phyloP scores from a whole-genome alignment of 495 filamentous ascomycete genomes.

The Trichoderma erinaceum region DNA sequence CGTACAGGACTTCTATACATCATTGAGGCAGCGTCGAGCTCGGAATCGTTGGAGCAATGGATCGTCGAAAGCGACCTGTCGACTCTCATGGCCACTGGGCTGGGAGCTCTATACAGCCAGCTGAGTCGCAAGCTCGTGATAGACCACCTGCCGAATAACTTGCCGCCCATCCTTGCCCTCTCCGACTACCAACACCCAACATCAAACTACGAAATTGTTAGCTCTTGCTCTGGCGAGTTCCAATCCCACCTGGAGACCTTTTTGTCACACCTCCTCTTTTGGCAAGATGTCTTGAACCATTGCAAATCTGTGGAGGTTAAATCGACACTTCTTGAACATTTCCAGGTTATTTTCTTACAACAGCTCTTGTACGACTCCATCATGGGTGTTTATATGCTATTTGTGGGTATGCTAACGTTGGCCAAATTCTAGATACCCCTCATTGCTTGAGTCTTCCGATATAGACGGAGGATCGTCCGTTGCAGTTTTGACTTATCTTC shows the following conservation, averaged over 20 bases:
- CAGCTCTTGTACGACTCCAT: slow-evolving; percentile 71
- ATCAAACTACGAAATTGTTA: slow-evolving; percentile 60
- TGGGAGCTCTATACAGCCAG: slow-evolving; percentile 95
- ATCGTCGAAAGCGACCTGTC: slow-evolving; percentile 95
- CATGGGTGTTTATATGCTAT: background rate
- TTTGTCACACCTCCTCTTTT: slow-evolving; percentile 89
- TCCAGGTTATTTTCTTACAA: slow-evolving; percentile 92
- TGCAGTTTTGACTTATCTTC: slow-evolving; percentile 89
- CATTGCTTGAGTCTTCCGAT: slow-evolving; percentile 91
- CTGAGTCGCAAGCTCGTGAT: slow-evolving; percentile 70
- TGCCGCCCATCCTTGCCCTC: slow-evolving; percentile 75
- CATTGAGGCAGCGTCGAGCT: slow-evolving; percentile 84
- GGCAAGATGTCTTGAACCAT: slow-evolving; percentile 96
- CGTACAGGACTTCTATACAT: slow-evolving; percentile 91
- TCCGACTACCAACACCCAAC: slow-evolving; percentile 70
- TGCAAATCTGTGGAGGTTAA: slow-evolving; percentile 88
- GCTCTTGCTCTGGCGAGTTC: slow-evolving; percentile 61
- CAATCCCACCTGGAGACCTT: slow-evolving; percentile 84
- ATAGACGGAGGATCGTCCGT: slow-evolving; percentile 93
- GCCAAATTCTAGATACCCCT: slow-evolving; percentile 66
- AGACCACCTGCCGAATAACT: slow-evolving; percentile 52
- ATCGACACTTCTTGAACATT: slow-evolving; percentile 89
- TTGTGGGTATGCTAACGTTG: slow-evolving; percentile 22
- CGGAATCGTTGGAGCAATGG: slow-evolving; percentile 81
- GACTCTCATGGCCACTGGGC: slow-evolving; percentile 90